Base-by-base conservation (phyloP, 2,329 filamentous ascomycete genomes). In the Penicillium sp. region DNA sequence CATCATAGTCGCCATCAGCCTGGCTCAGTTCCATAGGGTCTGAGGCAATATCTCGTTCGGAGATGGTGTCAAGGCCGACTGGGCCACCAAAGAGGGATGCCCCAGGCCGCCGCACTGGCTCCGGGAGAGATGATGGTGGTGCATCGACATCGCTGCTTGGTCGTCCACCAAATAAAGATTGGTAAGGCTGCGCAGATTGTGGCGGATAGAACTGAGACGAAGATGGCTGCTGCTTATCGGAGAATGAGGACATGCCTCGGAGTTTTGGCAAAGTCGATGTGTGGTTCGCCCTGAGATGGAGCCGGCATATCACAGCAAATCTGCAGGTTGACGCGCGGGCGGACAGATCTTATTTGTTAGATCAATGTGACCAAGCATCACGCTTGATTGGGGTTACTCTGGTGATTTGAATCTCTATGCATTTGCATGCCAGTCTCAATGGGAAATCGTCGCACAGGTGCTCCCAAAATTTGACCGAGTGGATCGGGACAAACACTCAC, bases 121-220 rank as follows among this genome's bases (percentile, higher is more conserved):
- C 58, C 18, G 58, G 61, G 38, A 64, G 65, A 25, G 63, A 63
- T 39, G 65, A 67, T 32, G 61, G 55, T 41, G 56, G 59, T 37
- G 55, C 55, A 36, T 44, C 52, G 32, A 36, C 47, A 53, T 59
- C 57, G 40, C 55, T 60, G 51, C 56, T 60, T n/a, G 55, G 57
- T 11, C 55, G 57, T 11, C 55, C 56, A 4, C 56, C 57, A 40
- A 58, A 60, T 34, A 60, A 33, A 33, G 56, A 60, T 12, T 33
- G 41, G 13, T 39, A 43, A 8, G 50, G 51, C 40, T 60, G 57
- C 8, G 56, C 55, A 18, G 55, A 60, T 28, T 51, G 45, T 9
- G 57, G 57, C 4, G 56, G 52, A 8, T 52, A 48, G 9, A 54
- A 54, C 29, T 60, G 54, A 26, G 62, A 57, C 33, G 50, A 51